These are phyloP conservation scores for Helotiales sp. DNA, from an alignment of 2,329 filamentous ascomycete genomes.

Conservation along the genomic window DNA sequence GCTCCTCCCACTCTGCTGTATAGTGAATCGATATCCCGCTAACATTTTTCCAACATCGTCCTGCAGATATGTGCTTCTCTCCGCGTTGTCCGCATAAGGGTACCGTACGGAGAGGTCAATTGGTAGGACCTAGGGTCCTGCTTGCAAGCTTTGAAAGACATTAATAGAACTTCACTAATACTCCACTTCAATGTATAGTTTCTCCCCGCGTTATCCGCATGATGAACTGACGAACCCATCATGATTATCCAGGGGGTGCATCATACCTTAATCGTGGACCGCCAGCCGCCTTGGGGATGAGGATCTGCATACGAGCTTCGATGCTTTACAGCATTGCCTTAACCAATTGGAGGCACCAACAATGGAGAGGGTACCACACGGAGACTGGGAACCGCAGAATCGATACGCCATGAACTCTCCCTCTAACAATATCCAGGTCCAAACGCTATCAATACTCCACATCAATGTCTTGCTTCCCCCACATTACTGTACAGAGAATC, in stretches of 20 bases:
- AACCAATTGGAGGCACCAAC: slow-evolving; percentile 5
- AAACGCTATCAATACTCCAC: too few relatives aligned
- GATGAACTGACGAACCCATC: slow-evolving; percentile 17
- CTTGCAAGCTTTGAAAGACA: slow-evolving; percentile 7
- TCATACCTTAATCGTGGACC: slow-evolving; percentile 14
- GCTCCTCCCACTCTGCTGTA: too few relatives aligned
- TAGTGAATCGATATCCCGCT: background rate
- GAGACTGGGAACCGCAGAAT: background rate
- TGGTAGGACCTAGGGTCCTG: slow-evolving; percentile 1
- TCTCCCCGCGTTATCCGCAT: slow-evolving; percentile 18
- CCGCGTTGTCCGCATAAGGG: background rate
- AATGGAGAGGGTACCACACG: background rate
- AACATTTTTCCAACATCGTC: background rate
- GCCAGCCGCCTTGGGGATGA: slow-evolving; percentile 18
- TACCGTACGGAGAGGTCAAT: slow-evolving; percentile 10
- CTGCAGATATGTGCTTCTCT: background rate
- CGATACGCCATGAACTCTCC: background rate
- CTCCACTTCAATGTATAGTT: slow-evolving; percentile 11
- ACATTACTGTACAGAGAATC: too few relatives aligned
- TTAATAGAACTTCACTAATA: slow-evolving; percentile 12
- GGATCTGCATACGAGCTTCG: slow-evolving; percentile 12
- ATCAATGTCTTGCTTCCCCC: too few relatives aligned
- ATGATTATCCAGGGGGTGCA: slow-evolving; percentile 20
- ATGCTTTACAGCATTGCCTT: slow-evolving; percentile 16
- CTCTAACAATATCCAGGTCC: too few relatives aligned